Percentiles rank a stretch among this genome's conserved stretches.
phyloP scores from a whole-genome alignment of 345 rosid species.

The Litchi chinensis region DNA sequence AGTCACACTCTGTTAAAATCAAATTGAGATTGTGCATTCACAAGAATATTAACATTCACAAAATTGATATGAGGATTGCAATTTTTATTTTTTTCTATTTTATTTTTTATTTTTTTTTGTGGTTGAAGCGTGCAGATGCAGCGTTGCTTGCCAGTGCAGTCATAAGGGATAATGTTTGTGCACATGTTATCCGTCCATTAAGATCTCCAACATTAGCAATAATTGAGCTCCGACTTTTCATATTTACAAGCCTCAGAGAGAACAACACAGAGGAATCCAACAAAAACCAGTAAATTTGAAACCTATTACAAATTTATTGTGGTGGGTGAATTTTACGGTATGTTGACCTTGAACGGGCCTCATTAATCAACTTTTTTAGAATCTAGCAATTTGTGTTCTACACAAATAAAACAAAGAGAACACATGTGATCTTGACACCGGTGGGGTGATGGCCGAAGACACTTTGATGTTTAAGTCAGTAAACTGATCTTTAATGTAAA shows the following conservation, averaged over 20 bases:
- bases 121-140: background rate
- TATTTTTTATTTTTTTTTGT: too few relatives aligned
- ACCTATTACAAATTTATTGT: constrained; percentile 31
- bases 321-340: too few relatives aligned
- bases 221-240: constrained; percentile 54
- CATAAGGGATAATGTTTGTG: background rate
- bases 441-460: too few relatives aligned
- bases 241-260: constrained; percentile 41
- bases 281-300: background rate
- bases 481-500: too few relatives aligned
- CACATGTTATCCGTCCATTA: constrained; percentile 67
- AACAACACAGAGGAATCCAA: constrained; percentile 30
- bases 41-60: background rate
- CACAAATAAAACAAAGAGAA: too few relatives aligned
- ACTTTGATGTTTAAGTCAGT: too few relatives aligned
- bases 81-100: background rate
- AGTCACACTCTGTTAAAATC: background rate
- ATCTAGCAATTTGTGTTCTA: too few relatives aligned
- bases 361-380: too few relatives aligned
- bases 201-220: constrained; percentile 34
- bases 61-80: background rate
- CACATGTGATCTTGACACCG: too few relatives aligned
- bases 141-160: background rate
- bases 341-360: too few relatives aligned
- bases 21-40: background rate